Evolutionary conservation across 2,329 filamentous ascomycete genomes (phyloP), one percentile per base, ranked within the genome.

Genomic region (Epichloe coenophiala): DNA sequence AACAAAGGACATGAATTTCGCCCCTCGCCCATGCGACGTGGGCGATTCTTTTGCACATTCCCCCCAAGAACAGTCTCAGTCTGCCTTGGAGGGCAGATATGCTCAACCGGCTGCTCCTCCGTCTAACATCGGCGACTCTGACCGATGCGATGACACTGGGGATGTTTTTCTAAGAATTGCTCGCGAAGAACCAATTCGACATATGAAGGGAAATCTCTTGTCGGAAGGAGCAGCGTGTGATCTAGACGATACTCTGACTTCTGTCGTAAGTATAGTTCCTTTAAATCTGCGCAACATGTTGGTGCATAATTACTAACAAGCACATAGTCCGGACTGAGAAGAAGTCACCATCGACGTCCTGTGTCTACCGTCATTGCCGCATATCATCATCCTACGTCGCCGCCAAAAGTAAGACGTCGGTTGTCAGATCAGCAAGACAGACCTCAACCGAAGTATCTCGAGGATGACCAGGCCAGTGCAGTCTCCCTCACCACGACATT

Each of bases 151-250:
- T 49, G 77, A 79, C 55, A 76, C 71, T 3, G 75, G 75, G 39
- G 78, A 81, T 55, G 66, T 81, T 40, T 81, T 81, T 55, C 70
- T 81, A 53, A 74, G 69, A 49, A 80, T 81, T 53, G 77, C 78
- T 12, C 68, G 73, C 11, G 76, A 81, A 52, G 76, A 80, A 54
- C 56, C 70, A 13, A 58, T 62, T 15, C 69, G 66, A 45, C 70
- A 68, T 47, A 58, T 60, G 17, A 67, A 70, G 42, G 64, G 66
- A 6, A 65, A 63, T 41, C 31, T 31, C 31, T 31, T 31, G 31
- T 31, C 8, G 31, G 8, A 31, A 31, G 1, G 31, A 11, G 31
- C 31, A 31, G 8, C 31, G 31, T 31, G 9, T 8, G 58, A 61
- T 27, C 56, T 54, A 5, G 63, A 65, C 23, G 65, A 65, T 48